phyloP scores from a whole-genome alignment of 306 rosid genomes.

The Glycine latifolia region DNA sequence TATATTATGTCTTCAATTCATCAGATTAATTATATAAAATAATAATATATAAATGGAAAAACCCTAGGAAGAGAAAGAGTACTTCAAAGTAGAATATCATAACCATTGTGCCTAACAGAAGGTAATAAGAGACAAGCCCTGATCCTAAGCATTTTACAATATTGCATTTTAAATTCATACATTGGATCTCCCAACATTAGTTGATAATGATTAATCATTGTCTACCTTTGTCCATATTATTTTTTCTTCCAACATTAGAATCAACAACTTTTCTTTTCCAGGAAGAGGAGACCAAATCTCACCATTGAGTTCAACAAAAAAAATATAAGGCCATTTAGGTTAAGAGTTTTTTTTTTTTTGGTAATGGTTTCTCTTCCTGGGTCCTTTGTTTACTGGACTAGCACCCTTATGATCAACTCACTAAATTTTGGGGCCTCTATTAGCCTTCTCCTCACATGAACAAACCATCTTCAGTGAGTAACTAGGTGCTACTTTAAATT shows the following conservation, averaged over 20 bases:
- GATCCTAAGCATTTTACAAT: not conserved
- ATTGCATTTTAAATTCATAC: not conserved
- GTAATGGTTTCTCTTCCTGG: no score
- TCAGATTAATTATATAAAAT: constrained; percentile 16
- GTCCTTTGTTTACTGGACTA: no score
- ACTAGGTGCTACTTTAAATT: not conserved
- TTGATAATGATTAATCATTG: constrained; percentile 23
- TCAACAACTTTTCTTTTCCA: no score
- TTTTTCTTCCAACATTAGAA: not conserved
- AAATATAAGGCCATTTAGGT: not conserved
- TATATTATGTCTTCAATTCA: constrained; percentile 11
- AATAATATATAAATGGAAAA: constrained; percentile 8
- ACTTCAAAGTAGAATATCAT: not conserved
- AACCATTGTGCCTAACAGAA: constrained; percentile 24
- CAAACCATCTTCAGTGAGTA: not conserved
- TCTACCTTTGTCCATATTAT: not conserved
- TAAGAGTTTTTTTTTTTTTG: no score
- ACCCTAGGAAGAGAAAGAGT: not conserved
- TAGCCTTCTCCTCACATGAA: constrained; percentile 10
- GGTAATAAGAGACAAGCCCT: constrained; percentile 14
- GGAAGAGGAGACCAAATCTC: not conserved
- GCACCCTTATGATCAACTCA: not conserved
- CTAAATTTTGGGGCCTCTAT: not conserved
- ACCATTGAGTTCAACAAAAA: not conserved
- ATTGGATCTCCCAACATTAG: not conserved